Evolutionary conservation across 1,284 basidiomycete species (phyloP), one percentile per base, ranked within the genome.

Genomic region (Ustilago nuda): DNA sequence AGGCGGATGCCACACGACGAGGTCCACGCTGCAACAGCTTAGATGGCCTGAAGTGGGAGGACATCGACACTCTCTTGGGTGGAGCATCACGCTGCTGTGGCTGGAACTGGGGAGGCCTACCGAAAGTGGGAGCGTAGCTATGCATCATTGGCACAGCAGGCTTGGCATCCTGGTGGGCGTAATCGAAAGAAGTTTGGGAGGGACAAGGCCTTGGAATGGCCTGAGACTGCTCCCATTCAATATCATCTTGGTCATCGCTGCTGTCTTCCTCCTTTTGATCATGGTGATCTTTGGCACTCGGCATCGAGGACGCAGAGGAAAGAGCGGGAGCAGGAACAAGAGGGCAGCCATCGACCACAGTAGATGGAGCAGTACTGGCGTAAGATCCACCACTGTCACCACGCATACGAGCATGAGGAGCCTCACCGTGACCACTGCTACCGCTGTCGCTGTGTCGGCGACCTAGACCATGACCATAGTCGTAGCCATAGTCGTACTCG

Each of bases 391-490:
- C 52, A 12, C 63, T 59, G 27, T 50, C 27, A 4, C 56, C 57
- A 8, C 63, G 33, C 32, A 35, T 52, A 30, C 52, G 51, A 5
- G 52, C 43, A 35, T 59, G 56, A 8, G 36, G 12, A 1, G 17
- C 30, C 3, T 59, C 56, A 30, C 45, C 45, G 27, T 66, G 63
- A 41, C 56, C 63, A 35, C 48, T 48, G 30, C 63, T 66, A n/a
- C 63, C 56, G 36, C 52, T 59, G 56, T 55, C 55, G 19, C 57
- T 66, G 57, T 66, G 63, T 51, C 63, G 39, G 48, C 57, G 57
- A 23, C 5, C 45, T 8, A n/a, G 45, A 23, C 19, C 45, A 23
- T 13, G 45, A 13, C 45, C 45, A 30, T 19, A 13, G n/a, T 9
- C 45, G 4, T 48, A 48, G 11, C 56, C 54, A 39, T 56, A 63